Percentiles rank a stretch among this genome's conserved stretches.
These are phyloP conservation scores for Pythium aristosporum DNA, from an alignment of 352 stramenopile species.

Conservation along the genomic window DNA sequence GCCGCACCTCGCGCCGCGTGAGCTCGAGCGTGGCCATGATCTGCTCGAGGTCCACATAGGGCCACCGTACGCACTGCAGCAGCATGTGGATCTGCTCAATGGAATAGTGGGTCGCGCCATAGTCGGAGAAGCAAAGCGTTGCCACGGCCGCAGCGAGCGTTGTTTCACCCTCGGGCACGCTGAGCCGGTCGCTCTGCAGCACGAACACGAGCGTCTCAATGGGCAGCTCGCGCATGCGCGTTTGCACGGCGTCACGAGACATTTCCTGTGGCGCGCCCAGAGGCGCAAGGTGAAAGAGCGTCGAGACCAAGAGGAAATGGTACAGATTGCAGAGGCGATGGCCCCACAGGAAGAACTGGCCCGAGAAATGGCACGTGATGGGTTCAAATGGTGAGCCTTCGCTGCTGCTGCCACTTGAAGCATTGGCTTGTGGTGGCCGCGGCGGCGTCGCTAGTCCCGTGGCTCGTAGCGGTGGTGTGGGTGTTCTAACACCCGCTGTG, in stretches of 20 bases:
- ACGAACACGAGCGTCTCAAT: slow-evolving; percentile 62
- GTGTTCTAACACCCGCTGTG: background rate
- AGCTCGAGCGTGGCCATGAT: slow-evolving; percentile 50
- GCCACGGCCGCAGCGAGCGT: slow-evolving; percentile 45
- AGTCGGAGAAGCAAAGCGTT: slow-evolving; percentile 31
- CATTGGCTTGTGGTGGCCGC: background rate
- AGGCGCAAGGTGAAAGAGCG: slow-evolving; percentile 60
- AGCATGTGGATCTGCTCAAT: slow-evolving; percentile 45
- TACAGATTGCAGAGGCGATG: slow-evolving; percentile 65
- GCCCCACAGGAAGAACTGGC: slow-evolving; percentile 51
- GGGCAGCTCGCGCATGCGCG: slow-evolving; percentile 32
- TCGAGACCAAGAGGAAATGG: slow-evolving; percentile 60
- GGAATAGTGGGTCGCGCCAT: slow-evolving; percentile 18
- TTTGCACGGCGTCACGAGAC: background rate
- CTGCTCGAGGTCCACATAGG: slow-evolving; percentile 54
- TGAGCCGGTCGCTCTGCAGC: slow-evolving; percentile 59
- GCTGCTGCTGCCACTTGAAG: slow-evolving; percentile 1
- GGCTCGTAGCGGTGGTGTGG: background rate
- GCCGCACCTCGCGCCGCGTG: slow-evolving; percentile 39
- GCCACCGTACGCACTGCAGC: slow-evolving; percentile 68
- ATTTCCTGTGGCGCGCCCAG: slow-evolving; percentile 19
- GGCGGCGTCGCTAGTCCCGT: background rate
- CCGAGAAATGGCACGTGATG: slow-evolving; percentile 29
- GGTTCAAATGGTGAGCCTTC: slow-evolving; percentile 21
- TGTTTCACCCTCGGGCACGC: slow-evolving; percentile 53